These are phyloP conservation scores for Picea mariana DNA, from an alignment of 83 land plant species.

Conservation along the genomic window DNA sequence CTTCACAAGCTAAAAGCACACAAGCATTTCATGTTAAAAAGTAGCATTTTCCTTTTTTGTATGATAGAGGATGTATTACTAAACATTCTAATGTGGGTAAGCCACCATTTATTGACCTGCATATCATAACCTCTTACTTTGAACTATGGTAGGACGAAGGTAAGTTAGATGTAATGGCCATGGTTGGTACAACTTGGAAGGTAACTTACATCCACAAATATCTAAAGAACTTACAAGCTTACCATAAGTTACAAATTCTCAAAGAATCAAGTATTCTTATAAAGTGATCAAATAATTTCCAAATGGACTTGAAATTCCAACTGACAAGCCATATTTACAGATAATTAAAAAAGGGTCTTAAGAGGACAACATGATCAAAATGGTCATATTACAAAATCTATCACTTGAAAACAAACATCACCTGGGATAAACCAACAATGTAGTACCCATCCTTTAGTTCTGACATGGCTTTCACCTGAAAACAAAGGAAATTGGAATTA, in stretches of 20 bases:
- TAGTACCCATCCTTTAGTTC: conserved; percentile 63
- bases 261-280: not conserved
- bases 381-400: not conserved
- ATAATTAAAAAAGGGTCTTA: not conserved
- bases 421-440: conserved; percentile 79
- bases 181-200: too few relatives aligned
- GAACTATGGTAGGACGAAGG: too few relatives aligned
- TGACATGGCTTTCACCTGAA: conserved; percentile 67
- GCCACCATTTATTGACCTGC: too few relatives aligned
- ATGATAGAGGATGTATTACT: too few relatives aligned
- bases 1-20: too few relatives aligned
- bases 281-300: not conserved
- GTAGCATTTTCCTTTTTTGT: too few relatives aligned
- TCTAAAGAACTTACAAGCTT: not conserved
- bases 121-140: too few relatives aligned
- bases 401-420: conserved; percentile 10
- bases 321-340: conserved; percentile 3
- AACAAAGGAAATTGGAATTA: not conserved
- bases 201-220: too few relatives aligned
- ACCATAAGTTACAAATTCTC: not conserved
- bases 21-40: too few relatives aligned
- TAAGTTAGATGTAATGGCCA: too few relatives aligned
- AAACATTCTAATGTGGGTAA: too few relatives aligned
- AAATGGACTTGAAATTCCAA: not conserved
- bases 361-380: not conserved